Conservation (phyloP, 2,329 filamentous ascomycete species). For the Emergomyces pasteurianus region DNA sequence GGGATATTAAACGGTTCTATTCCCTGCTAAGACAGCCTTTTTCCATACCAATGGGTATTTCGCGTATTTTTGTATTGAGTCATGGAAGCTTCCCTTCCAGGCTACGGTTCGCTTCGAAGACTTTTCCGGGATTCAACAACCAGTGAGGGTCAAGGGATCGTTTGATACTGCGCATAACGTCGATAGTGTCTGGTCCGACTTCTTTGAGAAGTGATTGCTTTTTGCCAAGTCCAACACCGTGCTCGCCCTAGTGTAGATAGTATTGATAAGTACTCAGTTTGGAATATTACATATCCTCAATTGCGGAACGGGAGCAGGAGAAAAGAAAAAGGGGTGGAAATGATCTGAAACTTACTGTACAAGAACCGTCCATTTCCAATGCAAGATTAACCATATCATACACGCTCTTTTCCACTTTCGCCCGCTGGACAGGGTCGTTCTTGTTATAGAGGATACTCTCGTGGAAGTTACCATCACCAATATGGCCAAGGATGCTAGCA, state of each 20-base stretch:
- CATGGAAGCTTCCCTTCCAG: neutral
- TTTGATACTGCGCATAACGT: constrained; percentile 77
- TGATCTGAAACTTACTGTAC: constrained; percentile 43
- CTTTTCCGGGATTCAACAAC: constrained; percentile 88
- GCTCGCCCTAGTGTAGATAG: constrained; percentile 48
- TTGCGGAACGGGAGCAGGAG: too few relatives aligned
- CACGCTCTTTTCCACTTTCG: constrained; percentile 67
- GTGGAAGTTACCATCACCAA: constrained; percentile 92
- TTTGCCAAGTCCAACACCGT: constrained; percentile 76
- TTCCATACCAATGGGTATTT: neutral
- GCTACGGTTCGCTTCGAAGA: constrained; percentile 52
- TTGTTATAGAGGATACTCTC: constrained; percentile 82
- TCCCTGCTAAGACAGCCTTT: neutral
- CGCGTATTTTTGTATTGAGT: neutral
- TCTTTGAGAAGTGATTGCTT: constrained; percentile 69
- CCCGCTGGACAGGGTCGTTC: constrained; percentile 54
- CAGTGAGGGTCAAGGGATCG: constrained; percentile 69
- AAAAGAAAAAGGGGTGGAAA: neutral
- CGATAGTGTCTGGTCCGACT: constrained; percentile 66
- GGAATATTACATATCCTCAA: neutral
- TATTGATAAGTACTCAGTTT: neutral
- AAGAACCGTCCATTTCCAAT: constrained; percentile 86
- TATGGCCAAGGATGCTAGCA: constrained; percentile 76
- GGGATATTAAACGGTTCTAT: neutral
- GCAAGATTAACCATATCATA: constrained; percentile 86